Conservation (phyloP, 2,329 filamentous ascomycete species). For the Metarhizium album region DNA sequence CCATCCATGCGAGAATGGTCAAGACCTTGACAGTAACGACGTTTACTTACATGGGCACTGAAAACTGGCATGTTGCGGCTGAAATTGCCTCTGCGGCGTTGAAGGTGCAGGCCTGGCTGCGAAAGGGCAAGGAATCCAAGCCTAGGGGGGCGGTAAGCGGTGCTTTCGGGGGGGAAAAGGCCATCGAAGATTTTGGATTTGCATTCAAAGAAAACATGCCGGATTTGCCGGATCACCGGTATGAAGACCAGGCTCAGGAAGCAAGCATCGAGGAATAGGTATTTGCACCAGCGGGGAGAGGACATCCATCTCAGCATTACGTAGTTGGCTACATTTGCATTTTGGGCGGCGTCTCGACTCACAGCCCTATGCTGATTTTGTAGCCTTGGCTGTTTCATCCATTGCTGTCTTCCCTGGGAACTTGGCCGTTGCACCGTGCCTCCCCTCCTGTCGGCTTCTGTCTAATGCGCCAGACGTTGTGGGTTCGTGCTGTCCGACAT, state of each 20-base stretch:
- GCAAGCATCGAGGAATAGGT: conserved; percentile 4
- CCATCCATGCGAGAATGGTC: conserved; percentile 31
- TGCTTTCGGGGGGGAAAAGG: conserved; percentile 13
- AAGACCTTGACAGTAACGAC: conserved; percentile 33
- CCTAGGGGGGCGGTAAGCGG: conserved; percentile 7
- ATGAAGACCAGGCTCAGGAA: background rate
- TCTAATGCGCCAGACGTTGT: too few species aligned
- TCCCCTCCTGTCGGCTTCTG: too few species aligned
- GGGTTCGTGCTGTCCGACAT: too few species aligned
- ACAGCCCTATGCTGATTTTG: too few species aligned
- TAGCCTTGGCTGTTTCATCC: too few species aligned
- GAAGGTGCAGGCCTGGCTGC: conserved; percentile 32
- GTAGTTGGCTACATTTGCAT: background rate
- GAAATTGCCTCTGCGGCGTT: conserved; percentile 26
- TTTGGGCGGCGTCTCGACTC: background rate
- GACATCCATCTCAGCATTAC: too few species aligned
- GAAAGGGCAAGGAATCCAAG: conserved; percentile 11
- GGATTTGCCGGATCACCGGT: conserved; percentile 11
- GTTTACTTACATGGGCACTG: conserved; percentile 34
- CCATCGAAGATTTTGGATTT: conserved; percentile 17
- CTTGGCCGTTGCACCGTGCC: too few species aligned
- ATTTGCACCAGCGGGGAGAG: too few species aligned
- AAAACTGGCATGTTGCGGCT: conserved; percentile 36
- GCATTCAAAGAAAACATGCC: conserved; percentile 15
- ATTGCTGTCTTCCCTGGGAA: too few species aligned